phyloP scores from a whole-genome alignment of 2,329 filamentous ascomycete genomes.

The Ceratocystis huliohia region DNA sequence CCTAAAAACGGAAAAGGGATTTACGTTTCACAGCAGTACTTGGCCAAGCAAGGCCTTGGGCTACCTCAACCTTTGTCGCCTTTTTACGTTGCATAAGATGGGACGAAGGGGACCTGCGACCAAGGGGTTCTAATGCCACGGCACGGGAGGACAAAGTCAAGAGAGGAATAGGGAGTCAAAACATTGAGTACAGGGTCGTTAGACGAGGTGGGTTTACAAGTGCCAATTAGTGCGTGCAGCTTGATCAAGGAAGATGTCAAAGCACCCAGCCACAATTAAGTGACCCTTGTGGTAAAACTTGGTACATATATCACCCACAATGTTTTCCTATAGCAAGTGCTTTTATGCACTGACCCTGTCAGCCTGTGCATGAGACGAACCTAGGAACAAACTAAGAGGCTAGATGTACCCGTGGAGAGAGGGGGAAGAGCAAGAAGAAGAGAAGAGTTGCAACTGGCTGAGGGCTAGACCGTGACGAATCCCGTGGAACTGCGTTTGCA shows the following conservation, averaged over 20 bases:
- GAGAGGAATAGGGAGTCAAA: neutral
- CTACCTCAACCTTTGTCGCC: neutral
- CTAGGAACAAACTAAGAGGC: neutral
- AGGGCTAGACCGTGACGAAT: neutral
- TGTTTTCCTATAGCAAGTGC: neutral
- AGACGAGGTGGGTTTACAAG: neutral
- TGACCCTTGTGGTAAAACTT: neutral
- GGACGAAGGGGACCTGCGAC: neutral
- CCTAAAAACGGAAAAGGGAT: neutral
- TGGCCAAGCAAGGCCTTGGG: neutral
- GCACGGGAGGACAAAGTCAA: neutral
- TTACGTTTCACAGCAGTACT: neutral
- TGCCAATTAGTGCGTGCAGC: conserved; percentile 4
- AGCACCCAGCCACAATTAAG: neutral
- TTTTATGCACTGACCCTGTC: conserved; percentile 5
- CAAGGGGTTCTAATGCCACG: neutral
- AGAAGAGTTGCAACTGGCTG: neutral
- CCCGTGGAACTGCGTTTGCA: neutral
- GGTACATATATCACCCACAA: neutral
- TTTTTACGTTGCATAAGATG: neutral
- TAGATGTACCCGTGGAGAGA: neutral
- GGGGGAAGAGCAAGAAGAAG: neutral
- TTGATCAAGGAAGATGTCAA: neutral
- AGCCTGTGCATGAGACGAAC: conserved; percentile 1
- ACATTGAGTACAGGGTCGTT: neutral